Evolutionary conservation across 805 yeast genomes (phyloP).

Genomic region (Metschnikowia amazonensis): DNA sequence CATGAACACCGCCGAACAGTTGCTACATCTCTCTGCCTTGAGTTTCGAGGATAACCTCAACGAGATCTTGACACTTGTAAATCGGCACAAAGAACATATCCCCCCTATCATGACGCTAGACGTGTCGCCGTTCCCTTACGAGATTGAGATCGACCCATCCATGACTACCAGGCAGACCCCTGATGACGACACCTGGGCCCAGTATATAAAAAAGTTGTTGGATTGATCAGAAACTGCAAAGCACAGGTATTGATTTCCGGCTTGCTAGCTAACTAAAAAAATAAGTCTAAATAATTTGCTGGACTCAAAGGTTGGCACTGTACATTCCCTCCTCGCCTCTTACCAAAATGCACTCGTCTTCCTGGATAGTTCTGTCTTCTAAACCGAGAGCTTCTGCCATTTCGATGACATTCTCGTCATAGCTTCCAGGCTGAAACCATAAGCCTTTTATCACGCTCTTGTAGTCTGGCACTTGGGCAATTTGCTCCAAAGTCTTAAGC

Average conservation of each 20-base stretch:
- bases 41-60: constrained; percentile 41
- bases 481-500: constrained; percentile 28
- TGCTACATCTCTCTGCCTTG: constrained; percentile 27
- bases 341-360: constrained; percentile 69
- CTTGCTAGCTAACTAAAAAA: neutral
- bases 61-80: constrained; percentile 50
- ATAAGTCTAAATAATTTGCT: neutral
- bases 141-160: constrained; percentile 24
- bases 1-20: constrained; percentile 23
- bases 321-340: constrained; percentile 54
- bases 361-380: constrained; percentile 32
- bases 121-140: constrained; percentile 57
- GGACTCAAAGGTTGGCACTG: constrained; percentile 33
- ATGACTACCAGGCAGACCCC: constrained; percentile 11
- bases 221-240: constrained; percentile 7
- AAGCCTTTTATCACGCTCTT: constrained; percentile 46
- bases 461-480: constrained; percentile 40
- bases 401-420: constrained; percentile 48
- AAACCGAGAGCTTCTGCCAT: constrained; percentile 36
- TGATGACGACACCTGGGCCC: constrained; percentile 40
- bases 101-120: constrained; percentile 72
- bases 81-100: constrained; percentile 58
- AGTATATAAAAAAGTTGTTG: constrained; percentile 25
- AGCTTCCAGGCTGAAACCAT: constrained; percentile 87
- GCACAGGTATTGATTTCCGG: neutral